Evolutionary conservation across 441 rosid species (phyloP), one percentile per base, ranked within the genome.

Genomic region (Eruca vesicaria): DNA sequence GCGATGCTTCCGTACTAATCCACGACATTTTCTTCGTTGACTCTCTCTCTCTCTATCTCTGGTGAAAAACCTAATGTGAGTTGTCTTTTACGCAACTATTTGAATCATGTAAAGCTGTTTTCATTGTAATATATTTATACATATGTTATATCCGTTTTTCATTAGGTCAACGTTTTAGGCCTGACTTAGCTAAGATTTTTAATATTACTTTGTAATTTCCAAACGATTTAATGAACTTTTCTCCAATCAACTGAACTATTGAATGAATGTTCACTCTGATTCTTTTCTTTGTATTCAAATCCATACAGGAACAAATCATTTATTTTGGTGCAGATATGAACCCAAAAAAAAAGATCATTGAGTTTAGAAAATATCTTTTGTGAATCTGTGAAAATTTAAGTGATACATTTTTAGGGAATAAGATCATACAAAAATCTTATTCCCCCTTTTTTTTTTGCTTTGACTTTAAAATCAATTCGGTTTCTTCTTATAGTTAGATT

Each of bases 1-100:
- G 0, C 12, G 81, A 72, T 57, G 77, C 6, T 50, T 78, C 80
- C 73, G 41, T 31, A 61, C 41, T 29, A 9, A 78, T 78, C 16
- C 12, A 61, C 61, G 81, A 72, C 81, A 78, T 78, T 9, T 78
- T 62, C 69, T 67, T 60, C 70, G 73, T 67, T 66, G 80, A 77
- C 75, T 63, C 62, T 64, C 60, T 11, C 15, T 45, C 21, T 48
- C 60, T 11, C 15, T 45, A 10, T 48, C 59, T 53, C 59, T 55
- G n/a, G 9, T 23, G 6, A 18, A 15, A 67, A 58, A n/a, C 52
- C 23, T 31, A 9, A 18, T 4, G 59, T 43, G 16, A 12, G 23
- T n/a, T n/a, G n/a, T 9, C 7, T 56, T 36, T 3, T 15, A 36
- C 50, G 15, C 18, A 43, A 58, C 3, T 66, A 7, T 33, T 59